Base-by-base conservation (phyloP, 148 eudicot genomes). In the Spergularia marina region DNA sequence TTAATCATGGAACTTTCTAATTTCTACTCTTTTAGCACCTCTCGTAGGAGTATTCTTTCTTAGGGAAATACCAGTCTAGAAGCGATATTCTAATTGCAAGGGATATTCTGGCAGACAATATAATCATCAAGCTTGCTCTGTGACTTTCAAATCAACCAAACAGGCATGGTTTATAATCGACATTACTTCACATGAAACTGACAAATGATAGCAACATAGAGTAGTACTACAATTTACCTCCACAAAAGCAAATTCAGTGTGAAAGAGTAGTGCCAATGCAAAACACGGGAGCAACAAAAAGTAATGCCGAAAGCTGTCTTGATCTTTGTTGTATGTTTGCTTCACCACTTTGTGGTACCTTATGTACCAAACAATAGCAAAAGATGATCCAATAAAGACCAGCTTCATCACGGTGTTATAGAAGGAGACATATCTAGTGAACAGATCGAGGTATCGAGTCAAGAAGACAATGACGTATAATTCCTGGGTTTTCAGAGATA, bases 401-500 rank as follows among this genome's bases (percentile, higher is more conserved):
- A 87, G 56, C 79, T 87, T 87, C 90, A 87, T 87, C 16, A 78
- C 60, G 34, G 88, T 81, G 77, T 87, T 87, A 72, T 87, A 87
- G 15, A 83, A 65, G 12, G 90, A 87, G 53, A 73, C 34, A 53
- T 74, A 80, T 77, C 77, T 78, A 16, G 85, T 81, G 79, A 87
- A 87, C 59, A 87, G 67, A 73, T 87, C 88, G 12, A 87, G 78
- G 85, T 87, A 87, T 44, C 88, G 85, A 39, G 88, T 73, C 68
- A 80, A 65, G 58, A 87, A 85, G 34, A 87, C 84, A 20, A 87
- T 72, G 44, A 76, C 83, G 68, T 87, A 87, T 60, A 87, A 76
- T 67, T 87, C 90, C 76, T 87, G 90, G 36, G 86, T 87, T 82
- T 87, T 87, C 77, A 87, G 68, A 34, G 90, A 87, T 59, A 87